Base-by-base conservation (phyloP, 495 filamentous ascomycete species). In the Penicillium antarcticum region DNA sequence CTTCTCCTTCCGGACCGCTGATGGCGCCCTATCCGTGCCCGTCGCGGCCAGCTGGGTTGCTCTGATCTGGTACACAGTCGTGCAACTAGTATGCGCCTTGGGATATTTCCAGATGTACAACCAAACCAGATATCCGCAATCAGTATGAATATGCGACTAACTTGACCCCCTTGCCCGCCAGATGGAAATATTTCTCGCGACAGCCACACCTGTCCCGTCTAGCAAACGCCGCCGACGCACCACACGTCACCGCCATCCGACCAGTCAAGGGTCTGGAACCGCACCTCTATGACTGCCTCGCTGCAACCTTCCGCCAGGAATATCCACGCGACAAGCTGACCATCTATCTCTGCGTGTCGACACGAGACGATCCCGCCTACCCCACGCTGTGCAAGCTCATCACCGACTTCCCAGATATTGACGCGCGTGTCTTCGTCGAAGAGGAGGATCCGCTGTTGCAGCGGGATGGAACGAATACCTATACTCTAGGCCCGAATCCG, bases 231-330 rank as follows among this genome's bases (percentile, higher is more conserved):
- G 33, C 61, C 3, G 51, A 69, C 26, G 67, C 84, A 12, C 91
- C 91, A n/a, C 88, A 91, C 71, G 78, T 98, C 59, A 96, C 92
- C 26, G 81, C 95, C 50, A 90, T 99, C 52, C 88, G 95, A 4
- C 95, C 95, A 0, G 83, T 95, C 48, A 97, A 96, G 70, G 95
- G 92, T 50, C 80, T 95, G 37, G 95, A 99, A 61, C 85, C 88
- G 1, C 80, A 86, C 58, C 84, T 97, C 21, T 96, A 95, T 72
- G 88, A 94, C 56, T 96, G 94, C 53, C 85, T 99, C 33, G 85
- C 89, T n/a, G 86, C 92, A 13, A 90, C 87, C 16, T 95, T 97
- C 71, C 82, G 76, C 19, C 90, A 95, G 53, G 77, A 78, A 39
- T 99, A 97, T 62, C 91, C 91, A 0, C 70, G 60, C 18, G 72